Conservation (phyloP, 495 filamentous ascomycete species). For the Alectoria sarmentosa region DNA sequence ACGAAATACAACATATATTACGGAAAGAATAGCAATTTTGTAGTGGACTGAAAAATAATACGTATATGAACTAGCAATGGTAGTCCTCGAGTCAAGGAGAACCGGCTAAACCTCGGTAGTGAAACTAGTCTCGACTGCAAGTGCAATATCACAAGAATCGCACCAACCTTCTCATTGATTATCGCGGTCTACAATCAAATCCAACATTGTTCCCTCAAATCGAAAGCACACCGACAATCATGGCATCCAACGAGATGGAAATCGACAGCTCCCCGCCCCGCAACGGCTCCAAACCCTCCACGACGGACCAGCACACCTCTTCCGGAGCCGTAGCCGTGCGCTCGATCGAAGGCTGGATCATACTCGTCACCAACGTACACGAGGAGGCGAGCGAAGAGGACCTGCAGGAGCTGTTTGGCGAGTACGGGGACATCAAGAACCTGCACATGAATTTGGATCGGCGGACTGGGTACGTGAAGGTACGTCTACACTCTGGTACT, state of each 20-base stretch:
- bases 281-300: conserved; percentile 45
- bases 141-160: too few relatives aligned
- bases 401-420: conserved; percentile 86
- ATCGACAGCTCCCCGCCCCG: conserved; percentile 50
- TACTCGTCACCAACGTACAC: conserved; percentile 94
- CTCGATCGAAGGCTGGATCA: conserved; percentile 98
- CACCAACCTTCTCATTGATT: too few relatives aligned
- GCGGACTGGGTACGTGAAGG: conserved; percentile 97
- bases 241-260: conserved; percentile 74
- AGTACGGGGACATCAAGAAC: conserved; percentile 97
- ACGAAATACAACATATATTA: too few relatives aligned
- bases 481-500: conserved; percentile 32
- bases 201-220: background rate
- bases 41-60: too few relatives aligned
- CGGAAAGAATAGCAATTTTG: too few relatives aligned
- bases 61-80: too few relatives aligned
- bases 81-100: too few relatives aligned
- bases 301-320: conserved; percentile 63
- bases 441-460: conserved; percentile 91
- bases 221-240: conserved; percentile 29
- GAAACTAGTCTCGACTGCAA: too few relatives aligned
- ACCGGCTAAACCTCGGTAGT: too few relatives aligned
- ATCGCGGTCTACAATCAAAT: too few relatives aligned
- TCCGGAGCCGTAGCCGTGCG: conserved; percentile 84
- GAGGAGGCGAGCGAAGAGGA: conserved; percentile 97